phyloP scores from a whole-genome alignment of 164 flowering plant genomes.

The Sedum album region DNA sequence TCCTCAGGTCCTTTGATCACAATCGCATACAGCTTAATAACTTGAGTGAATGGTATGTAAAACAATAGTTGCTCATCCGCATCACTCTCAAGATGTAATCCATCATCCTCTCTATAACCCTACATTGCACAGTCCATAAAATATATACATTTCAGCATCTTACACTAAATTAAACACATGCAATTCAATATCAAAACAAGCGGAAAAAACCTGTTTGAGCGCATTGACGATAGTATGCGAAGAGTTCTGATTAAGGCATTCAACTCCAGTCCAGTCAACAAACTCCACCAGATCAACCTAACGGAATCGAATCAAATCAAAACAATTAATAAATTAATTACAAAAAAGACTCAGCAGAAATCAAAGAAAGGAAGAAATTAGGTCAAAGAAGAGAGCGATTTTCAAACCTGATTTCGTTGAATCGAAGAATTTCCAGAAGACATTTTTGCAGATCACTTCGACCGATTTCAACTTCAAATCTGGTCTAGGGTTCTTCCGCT shows the following conservation, averaged over 20 bases:
- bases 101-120: slow-evolving; percentile 91
- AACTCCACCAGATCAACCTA: slow-evolving; percentile 87
- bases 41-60: slow-evolving; percentile 84
- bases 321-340: background rate
- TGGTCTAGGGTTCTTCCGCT: background rate
- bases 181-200: background rate
- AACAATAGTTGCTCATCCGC: slow-evolving; percentile 94
- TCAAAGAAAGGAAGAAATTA: background rate
- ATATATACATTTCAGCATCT: too few species aligned
- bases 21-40: slow-evolving; percentile 68
- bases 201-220: slow-evolving; percentile 60
- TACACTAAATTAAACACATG: too few species aligned
- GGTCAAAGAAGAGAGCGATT: background rate
- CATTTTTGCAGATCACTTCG: background rate
- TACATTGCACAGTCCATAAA: slow-evolving; percentile 14
- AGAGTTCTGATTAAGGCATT: slow-evolving; percentile 80
- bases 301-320: background rate
- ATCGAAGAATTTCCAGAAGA: slow-evolving; percentile 2
- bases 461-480: background rate
- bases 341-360: too few species aligned
- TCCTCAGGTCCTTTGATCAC: slow-evolving; percentile 77
- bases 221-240: slow-evolving; percentile 57
- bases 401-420: slow-evolving; percentile 4
- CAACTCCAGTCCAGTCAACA: slow-evolving; percentile 81
- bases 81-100: slow-evolving; percentile 80